Evolutionary conservation across 139 green algal genomes (phyloP).

Genomic region (Picochlorum sp.): DNA sequence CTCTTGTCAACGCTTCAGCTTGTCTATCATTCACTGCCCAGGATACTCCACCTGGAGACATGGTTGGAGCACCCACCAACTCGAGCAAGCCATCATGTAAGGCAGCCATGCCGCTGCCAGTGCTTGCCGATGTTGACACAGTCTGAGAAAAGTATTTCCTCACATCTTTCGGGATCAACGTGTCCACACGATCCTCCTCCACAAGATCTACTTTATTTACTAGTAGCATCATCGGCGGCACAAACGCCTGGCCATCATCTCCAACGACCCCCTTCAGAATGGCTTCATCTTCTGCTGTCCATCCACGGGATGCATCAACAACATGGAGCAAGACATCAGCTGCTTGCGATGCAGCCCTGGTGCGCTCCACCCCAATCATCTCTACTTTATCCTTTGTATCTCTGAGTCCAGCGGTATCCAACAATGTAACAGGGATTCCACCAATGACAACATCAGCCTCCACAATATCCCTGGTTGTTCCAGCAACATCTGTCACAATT

Average conservation of each 20-base stretch:
- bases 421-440: constrained; percentile 78
- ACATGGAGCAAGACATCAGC: constrained; percentile 87
- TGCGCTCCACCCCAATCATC: constrained; percentile 67
- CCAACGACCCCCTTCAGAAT: constrained; percentile 22
- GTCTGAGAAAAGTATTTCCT: constrained; percentile 21
- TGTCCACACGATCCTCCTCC: background rate
- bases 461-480: constrained; percentile 93
- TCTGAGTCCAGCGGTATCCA: constrained; percentile 93
- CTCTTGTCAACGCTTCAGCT: constrained; percentile 70
- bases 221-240: constrained; percentile 59
- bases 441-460: constrained; percentile 71
- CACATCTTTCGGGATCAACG: constrained; percentile 7
- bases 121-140: constrained; percentile 56
- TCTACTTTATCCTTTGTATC: constrained; percentile 71
- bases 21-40: constrained; percentile 92
- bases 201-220: constrained; percentile 84
- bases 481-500: constrained; percentile 90
- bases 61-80: constrained; percentile 21
- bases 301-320: constrained; percentile 62
- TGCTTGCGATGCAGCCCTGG: constrained; percentile 35
- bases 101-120: constrained; percentile 46
- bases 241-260: background rate
- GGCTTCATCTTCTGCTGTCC: constrained; percentile 55
- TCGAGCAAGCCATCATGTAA: constrained; percentile 46
- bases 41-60: constrained; percentile 52